These are phyloP conservation scores for Trametopsis cervina DNA, from an alignment of 768 basidiomycete species.

Conservation along the genomic window DNA sequence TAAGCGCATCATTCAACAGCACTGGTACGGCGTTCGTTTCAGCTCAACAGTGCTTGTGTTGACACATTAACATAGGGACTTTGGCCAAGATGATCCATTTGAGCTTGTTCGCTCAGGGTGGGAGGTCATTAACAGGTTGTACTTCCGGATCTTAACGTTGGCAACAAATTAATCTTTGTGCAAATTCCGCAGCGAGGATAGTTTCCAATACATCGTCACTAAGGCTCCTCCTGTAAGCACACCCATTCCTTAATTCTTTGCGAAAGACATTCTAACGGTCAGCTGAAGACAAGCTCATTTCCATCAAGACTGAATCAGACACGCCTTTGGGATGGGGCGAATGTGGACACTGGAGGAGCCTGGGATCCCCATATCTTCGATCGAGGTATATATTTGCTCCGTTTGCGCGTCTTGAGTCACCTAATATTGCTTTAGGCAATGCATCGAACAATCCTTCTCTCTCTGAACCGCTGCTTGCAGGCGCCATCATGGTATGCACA, in stretches of 20 bases:
- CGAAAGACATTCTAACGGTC: too few species aligned
- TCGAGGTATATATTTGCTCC: conserved; percentile 10
- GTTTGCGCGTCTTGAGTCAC: too few species aligned
- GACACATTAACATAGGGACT: conserved; percentile 17
- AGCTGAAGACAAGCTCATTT: conserved; percentile 21
- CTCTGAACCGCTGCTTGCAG: conserved; percentile 16
- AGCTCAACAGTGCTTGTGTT: too few species aligned
- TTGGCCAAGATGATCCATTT: conserved; percentile 20
- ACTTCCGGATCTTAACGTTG: not conserved
- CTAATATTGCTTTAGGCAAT: conserved; percentile 15
- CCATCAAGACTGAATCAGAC: conserved; percentile 26
- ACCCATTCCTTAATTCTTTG: too few species aligned
- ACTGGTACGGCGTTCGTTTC: conserved; percentile 25
- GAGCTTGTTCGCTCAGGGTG: conserved; percentile 19
- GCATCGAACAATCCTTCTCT: conserved; percentile 20
- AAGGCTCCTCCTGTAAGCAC: conserved; percentile 13
- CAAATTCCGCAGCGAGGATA: conserved; percentile 17
- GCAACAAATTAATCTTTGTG: conserved; percentile 7
- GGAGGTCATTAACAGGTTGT: conserved; percentile 22
- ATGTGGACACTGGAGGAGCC: conserved; percentile 20
- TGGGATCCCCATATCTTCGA: conserved; percentile 22
- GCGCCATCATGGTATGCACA: conserved; percentile 19
- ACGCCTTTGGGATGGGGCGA: conserved; percentile 24
- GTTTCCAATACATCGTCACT: conserved; percentile 22
- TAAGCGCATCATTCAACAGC: conserved; percentile 36